phyloP scores from a whole-genome alignment of 1,284 basidiomycete species.

The Coniferiporia sulphurascens region DNA sequence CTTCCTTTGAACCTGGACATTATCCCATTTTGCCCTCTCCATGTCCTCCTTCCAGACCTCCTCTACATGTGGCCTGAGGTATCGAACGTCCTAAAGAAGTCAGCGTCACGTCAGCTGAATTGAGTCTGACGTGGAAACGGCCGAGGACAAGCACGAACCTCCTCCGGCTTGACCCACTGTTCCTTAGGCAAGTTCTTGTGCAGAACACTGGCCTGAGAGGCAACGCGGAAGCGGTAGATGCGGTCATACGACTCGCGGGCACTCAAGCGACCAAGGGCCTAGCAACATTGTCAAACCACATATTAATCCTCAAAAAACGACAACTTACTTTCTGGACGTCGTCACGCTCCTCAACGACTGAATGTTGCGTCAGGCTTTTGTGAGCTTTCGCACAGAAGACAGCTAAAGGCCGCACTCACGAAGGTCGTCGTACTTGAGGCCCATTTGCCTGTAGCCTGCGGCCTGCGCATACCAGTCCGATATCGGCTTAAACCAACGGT shows the following conservation, averaged over 20 bases:
- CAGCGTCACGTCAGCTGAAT: background rate
- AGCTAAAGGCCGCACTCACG: conserved; percentile 42
- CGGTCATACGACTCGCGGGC: conserved; percentile 86
- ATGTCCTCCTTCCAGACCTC: conserved; percentile 73
- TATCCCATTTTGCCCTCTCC: conserved; percentile 87
- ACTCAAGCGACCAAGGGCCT: conserved; percentile 85
- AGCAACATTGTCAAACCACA: conserved; percentile 1
- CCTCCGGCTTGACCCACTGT: conserved; percentile 74
- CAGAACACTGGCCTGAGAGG: conserved; percentile 75
- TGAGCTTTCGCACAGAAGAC: conserved; percentile 12
- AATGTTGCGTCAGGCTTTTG: conserved; percentile 13
- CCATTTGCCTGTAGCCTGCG: conserved; percentile 84
- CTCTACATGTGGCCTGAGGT: conserved; percentile 79
- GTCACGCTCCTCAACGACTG: conserved; percentile 83
- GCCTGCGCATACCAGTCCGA: conserved; percentile 82
- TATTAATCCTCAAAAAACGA: background rate
- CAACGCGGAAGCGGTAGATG: conserved; percentile 83
- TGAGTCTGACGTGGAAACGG: too few species aligned
- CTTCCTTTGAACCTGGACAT: conserved; percentile 57
- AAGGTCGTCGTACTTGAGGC: conserved; percentile 94
- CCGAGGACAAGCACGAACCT: conserved; percentile 50
- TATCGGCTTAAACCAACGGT: conserved; percentile 69
- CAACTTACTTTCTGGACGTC: conserved; percentile 77
- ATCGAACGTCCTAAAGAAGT: conserved; percentile 75
- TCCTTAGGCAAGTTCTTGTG: conserved; percentile 85